Percentiles rank a stretch among this genome's conserved stretches.
These are phyloP conservation scores for Globisporangium canariense DNA, from an alignment of 352 stramenopile species.

Conservation along the genomic window DNA sequence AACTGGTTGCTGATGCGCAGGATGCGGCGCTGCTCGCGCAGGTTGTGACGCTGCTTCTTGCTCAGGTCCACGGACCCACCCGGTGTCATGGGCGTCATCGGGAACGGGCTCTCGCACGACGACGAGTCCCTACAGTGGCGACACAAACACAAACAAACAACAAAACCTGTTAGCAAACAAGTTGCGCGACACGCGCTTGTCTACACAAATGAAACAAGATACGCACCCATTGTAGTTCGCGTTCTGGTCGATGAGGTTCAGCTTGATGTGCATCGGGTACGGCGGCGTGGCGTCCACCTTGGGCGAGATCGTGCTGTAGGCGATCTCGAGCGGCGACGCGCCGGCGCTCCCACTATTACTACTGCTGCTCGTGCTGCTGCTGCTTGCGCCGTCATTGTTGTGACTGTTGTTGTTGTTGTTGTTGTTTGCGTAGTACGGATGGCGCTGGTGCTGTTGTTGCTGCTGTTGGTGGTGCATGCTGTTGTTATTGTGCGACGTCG, in stretches of 20 bases:
- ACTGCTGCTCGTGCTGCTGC: background rate
- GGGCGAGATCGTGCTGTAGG: constrained; percentile 78
- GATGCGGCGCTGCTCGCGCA: constrained; percentile 78
- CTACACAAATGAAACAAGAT: background rate
- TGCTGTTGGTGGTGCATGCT: constrained; percentile 4
- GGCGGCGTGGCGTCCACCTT: constrained; percentile 53
- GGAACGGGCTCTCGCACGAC: constrained; percentile 70
- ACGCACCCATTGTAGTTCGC: constrained; percentile 35
- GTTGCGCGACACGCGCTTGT: background rate
- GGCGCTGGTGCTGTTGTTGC: background rate
- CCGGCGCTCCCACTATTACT: background rate
- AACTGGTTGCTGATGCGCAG: constrained; percentile 85
- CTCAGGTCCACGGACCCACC: constrained; percentile 54
- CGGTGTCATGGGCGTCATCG: constrained; percentile 52
- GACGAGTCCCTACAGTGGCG: constrained; percentile 34
- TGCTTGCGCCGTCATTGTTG: background rate
- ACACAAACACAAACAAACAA: background rate
- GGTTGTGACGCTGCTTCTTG: constrained; percentile 85
- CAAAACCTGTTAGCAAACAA: background rate
- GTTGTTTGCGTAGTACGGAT: background rate
- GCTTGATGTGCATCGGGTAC: constrained; percentile 81
- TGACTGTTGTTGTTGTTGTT: background rate
- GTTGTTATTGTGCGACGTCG: background rate
- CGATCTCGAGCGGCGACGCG: constrained; percentile 52
- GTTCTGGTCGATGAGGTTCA: constrained; percentile 78